A percentile compares a stretch with the other conserved stretches of the same genome.
These are phyloP conservation scores for Aspergillus novofumigatus DNA, from an alignment of 2,329 filamentous ascomycete species.

Conservation along the genomic window DNA sequence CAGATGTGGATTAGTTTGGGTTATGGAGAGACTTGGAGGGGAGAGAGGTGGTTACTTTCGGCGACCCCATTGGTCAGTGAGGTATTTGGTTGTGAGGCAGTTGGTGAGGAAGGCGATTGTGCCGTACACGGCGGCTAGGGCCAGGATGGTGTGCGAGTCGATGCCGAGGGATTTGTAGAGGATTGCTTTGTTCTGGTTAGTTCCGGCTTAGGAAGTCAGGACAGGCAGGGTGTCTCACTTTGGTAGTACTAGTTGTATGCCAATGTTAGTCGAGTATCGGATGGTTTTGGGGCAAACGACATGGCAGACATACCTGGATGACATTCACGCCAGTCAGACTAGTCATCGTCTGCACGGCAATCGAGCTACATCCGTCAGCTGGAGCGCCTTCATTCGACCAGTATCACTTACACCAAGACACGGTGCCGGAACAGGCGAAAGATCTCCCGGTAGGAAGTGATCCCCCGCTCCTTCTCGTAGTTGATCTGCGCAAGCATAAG, in stretches of 20 bases:
- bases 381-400: neutral
- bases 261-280: neutral
- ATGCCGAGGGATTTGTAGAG: conserved; percentile 55
- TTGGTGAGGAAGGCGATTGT: conserved; percentile 52
- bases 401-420: conserved; percentile 43
- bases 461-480: conserved; percentile 55
- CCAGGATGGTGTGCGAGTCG: conserved; percentile 47
- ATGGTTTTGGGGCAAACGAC: no score
- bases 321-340: conserved; percentile 56
- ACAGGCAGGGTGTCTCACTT: conserved; percentile 20
- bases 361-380: conserved; percentile 34
- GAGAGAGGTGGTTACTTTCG: conserved; percentile 40
- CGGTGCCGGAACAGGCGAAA: conserved; percentile 51
- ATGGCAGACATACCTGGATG: conserved; percentile 40
- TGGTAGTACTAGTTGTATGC: conserved; percentile 25
- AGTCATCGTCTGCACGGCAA: conserved; percentile 57
- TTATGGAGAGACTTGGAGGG: neutral
- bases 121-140: conserved; percentile 53
- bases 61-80: conserved; percentile 57
- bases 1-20: neutral
- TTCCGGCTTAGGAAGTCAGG: conserved; percentile 13
- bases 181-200: conserved; percentile 42
- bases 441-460: conserved; percentile 50
- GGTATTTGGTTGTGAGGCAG: conserved; percentile 47
- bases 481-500: conserved; percentile 54